These are phyloP conservation scores for Phialemoniopsis sp. DNA, from an alignment of 2,329 filamentous ascomycete species.

Conservation along the genomic window DNA sequence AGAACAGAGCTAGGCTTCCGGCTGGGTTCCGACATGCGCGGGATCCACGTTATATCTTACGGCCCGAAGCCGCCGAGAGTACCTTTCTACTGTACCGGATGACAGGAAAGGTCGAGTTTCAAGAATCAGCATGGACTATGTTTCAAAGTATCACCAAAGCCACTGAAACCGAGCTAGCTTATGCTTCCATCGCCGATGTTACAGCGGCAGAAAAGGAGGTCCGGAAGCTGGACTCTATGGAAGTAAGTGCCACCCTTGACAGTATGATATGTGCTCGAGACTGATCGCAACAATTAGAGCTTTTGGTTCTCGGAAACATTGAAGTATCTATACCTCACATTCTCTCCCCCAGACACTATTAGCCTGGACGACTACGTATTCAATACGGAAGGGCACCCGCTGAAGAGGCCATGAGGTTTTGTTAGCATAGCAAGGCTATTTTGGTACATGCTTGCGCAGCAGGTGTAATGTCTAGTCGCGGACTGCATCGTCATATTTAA, in stretches of 20 bases:
- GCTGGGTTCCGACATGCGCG: conserved; percentile 18
- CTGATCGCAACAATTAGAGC: conserved; percentile 38
- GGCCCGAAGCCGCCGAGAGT: conserved; percentile 71
- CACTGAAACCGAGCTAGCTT: conserved; percentile 29
- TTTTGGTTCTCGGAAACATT: conserved; percentile 61
- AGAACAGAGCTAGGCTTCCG: conserved; percentile 14
- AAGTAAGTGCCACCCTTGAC: conserved; percentile 7
- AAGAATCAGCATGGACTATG: conserved; percentile 76
- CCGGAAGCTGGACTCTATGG: conserved; percentile 30
- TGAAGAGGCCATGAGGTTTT: conserved; percentile 4
- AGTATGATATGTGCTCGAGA: conserved; percentile 4
- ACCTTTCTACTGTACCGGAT: conserved; percentile 78
- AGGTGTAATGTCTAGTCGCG: no score
- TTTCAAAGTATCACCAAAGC: conserved; percentile 66
- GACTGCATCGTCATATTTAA: no score
- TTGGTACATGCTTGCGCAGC: no score
- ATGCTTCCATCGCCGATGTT: conserved; percentile 15
- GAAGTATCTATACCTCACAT: conserved; percentile 61
- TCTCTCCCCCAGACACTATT: conserved; percentile 46
- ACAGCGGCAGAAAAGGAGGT: conserved; percentile 34
- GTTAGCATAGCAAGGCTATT: no score
- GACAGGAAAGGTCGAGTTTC: conserved; percentile 66
- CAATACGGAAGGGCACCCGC: conserved; percentile 28
- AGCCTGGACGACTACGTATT: conserved; percentile 56
- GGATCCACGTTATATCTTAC: conserved; percentile 44